Evolutionary conservation across 2,329 filamentous ascomycete species (phyloP), one percentile per base, ranked within the genome.

Genomic region (Colletotrichum sp.): DNA sequence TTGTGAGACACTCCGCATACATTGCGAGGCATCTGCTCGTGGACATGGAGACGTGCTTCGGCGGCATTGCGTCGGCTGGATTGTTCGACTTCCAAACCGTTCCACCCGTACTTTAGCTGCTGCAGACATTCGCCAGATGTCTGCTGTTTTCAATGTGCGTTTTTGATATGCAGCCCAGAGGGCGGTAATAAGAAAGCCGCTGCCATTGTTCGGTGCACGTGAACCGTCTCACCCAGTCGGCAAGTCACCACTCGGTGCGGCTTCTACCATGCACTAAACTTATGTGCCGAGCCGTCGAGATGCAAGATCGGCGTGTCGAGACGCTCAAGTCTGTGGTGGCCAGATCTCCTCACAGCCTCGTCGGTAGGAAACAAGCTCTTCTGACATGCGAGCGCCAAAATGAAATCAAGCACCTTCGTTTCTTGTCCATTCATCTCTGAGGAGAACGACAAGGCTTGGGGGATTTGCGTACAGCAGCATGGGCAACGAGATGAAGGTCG

Each of bases 1-100:
- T 68, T 32, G 44, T 76, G 73, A 73, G 70, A 76, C 73, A 76
- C 60, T 59, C 73, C 52, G 64, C 57, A 64, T 52, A 28, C 57
- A 65, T 28, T 30, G 59, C 57, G 57, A 73, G 21, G 49, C 63
- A 52, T 64, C 63, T 26, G 24, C n/a, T 57, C n/a, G 15, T 52
- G 24, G 49, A 15, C 18, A 63, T 39, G 21, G 32, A 49, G 44
- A 21, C 44, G n/a, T 49, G 49, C 36, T 30, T 62, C 55, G n/a
- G 36, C 49, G 24, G 67, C 36, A 55, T 28, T 34, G 60, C 62
- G 65, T 18, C 28, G 36, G 55, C 39, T 59, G 69, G 18, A n/a
- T 30, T n/a, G 34, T 32, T 49, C 62, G 24, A 63, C 44, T 26
- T 62, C 36, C n/a, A 18, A 75, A 39, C 44, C 62, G 55, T 67